Evolutionary conservation across 306 rosid species (phyloP).

Genomic region (Trifolium pratense): DNA sequence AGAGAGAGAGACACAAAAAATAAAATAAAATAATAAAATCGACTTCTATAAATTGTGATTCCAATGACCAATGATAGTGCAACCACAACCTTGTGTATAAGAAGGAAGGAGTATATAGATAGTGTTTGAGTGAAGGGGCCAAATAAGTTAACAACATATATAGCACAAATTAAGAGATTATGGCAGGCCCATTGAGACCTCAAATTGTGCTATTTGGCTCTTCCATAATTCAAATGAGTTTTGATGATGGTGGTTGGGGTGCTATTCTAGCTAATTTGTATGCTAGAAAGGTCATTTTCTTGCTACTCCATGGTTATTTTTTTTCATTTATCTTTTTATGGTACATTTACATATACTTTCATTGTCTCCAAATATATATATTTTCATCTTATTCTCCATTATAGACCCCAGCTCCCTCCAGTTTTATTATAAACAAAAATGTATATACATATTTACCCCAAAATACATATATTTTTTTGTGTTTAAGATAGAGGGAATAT

Average conservation of each 20-base stretch:
- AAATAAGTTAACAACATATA: background rate
- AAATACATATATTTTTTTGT: too few species aligned
- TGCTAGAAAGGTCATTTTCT: slow-evolving; percentile 60
- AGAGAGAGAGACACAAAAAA: background rate
- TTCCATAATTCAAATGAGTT: slow-evolving; percentile 69
- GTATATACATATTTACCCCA: too few species aligned
- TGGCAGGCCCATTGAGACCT: slow-evolving; percentile 83
- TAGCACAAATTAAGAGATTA: slow-evolving; percentile 8
- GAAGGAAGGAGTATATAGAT: background rate
- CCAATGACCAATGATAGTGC: background rate
- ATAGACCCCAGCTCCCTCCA: too few species aligned
- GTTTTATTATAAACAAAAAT: too few species aligned
- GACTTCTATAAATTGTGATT: slow-evolving; percentile 37
- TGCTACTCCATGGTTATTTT: too few species aligned
- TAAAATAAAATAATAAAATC: background rate
- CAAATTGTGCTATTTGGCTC: slow-evolving; percentile 92
- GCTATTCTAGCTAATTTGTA: slow-evolving; percentile 70
- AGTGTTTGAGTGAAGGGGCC: slow-evolving; percentile 15
- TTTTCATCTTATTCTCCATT: too few species aligned
- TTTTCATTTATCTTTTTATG: background rate
- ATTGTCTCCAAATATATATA: background rate
- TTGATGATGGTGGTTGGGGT: slow-evolving; percentile 73
- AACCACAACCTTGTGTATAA: background rate
- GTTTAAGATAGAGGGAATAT: too few species aligned
- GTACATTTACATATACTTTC: background rate